Evolutionary conservation across 345 rosid genomes (phyloP).

Genomic region (Laguncularia racemosa): DNA sequence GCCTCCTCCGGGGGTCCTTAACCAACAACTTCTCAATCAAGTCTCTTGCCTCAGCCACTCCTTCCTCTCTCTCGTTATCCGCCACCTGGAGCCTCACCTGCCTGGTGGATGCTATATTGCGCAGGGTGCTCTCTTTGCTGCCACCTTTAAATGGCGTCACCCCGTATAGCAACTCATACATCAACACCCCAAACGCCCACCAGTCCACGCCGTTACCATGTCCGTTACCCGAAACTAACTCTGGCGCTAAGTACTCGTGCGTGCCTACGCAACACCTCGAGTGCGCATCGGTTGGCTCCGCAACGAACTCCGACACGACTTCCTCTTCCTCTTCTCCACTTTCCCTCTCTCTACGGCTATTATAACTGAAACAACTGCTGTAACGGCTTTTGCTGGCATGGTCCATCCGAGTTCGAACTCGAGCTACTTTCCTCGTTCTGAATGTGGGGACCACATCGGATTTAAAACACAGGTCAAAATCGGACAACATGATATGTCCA

Average conservation of each 20-base stretch:
- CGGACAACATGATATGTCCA: constrained; percentile 86
- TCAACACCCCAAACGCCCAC: constrained; percentile 89
- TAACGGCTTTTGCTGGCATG: not conserved
- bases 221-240: constrained; percentile 65
- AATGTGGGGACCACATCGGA: constrained; percentile 53
- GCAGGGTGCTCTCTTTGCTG: constrained; percentile 63
- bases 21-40: constrained; percentile 66
- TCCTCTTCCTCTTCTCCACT: constrained; percentile 19
- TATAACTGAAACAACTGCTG: constrained; percentile 22
- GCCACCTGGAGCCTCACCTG: constrained; percentile 30
- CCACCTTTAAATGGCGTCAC: constrained; percentile 79
- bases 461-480: constrained; percentile 65
- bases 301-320: constrained; percentile 40
- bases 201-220: constrained; percentile 93
- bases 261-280: constrained; percentile 83
- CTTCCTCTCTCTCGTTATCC: constrained; percentile 29
- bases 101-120: constrained; percentile 44
- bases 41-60: constrained; percentile 50
- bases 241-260: constrained; percentile 91
- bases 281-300: constrained; percentile 57
- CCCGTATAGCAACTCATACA: constrained; percentile 65
- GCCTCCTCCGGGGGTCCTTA: constrained; percentile 67
- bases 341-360: not conserved
- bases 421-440: constrained; percentile 10
- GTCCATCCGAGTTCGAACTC: too few species aligned